A percentile compares a stretch with the other conserved stretches of the same genome.
Evolutionary conservation across 108 stramenopile genomes (phyloP).

Genomic region (Mediolabrus comicus): DNA sequence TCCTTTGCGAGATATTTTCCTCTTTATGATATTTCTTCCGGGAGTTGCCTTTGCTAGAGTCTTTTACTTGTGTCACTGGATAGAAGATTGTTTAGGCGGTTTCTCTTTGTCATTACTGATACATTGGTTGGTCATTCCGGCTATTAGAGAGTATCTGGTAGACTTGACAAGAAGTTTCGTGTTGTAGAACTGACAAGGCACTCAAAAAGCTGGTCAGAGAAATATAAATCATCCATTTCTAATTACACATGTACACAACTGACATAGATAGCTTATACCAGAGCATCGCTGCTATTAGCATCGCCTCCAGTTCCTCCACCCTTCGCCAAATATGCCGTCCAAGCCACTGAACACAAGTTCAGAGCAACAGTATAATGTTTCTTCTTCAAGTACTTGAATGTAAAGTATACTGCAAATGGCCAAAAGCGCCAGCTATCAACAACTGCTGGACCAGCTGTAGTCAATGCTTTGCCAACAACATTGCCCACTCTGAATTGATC

Average conservation of each 20-base stretch:
- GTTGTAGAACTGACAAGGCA: too few relatives aligned
- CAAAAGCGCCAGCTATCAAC: conserved; percentile 47
- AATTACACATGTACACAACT: background rate
- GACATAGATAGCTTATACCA: background rate
- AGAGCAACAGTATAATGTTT: conserved; percentile 47
- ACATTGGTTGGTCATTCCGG: conserved; percentile 32
- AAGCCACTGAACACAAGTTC: conserved; percentile 45
- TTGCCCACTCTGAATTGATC: conserved; percentile 30
- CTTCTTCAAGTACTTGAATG: conserved; percentile 48
- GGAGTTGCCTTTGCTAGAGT: conserved; percentile 48
- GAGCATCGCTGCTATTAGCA: conserved; percentile 1
- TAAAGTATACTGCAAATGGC: conserved; percentile 46
- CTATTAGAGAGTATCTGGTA: background rate
- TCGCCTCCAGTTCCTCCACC: background rate
- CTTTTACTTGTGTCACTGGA: conserved; percentile 48
- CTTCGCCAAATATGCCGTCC: conserved; percentile 36
- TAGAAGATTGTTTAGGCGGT: conserved; percentile 50
- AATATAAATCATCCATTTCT: too few relatives aligned
- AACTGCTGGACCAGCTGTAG: conserved; percentile 27
- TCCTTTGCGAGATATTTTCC: conserved; percentile 5
- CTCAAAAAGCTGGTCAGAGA: too few relatives aligned
- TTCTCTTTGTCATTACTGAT: conserved; percentile 23
- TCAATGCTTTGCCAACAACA: conserved; percentile 26
- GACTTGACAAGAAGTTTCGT: background rate
- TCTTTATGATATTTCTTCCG: conserved; percentile 39